Conservation (phyloP, 805 yeast genomes). For the Candida germanica region DNA sequence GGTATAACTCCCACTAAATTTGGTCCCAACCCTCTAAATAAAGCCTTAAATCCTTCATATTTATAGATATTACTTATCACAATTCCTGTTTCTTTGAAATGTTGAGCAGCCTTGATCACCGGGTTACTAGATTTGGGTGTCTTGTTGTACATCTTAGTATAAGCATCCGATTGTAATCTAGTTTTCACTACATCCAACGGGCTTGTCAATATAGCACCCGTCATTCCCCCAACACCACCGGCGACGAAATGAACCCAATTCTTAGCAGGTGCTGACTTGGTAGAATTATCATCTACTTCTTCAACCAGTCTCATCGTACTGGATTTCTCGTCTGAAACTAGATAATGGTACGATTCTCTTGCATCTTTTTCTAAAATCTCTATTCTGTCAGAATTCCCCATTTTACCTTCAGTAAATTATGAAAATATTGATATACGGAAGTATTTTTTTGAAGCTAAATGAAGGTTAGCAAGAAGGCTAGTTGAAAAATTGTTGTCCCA, state of each 20-base stretch:
- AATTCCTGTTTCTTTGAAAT: conserved; percentile 76
- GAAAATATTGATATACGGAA: not conserved
- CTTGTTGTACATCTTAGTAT: conserved; percentile 52
- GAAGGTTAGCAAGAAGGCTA: too few relatives aligned
- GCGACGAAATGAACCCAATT: conserved; percentile 82
- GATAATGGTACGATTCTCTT: conserved; percentile 53
- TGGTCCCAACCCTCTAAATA: conserved; percentile 95
- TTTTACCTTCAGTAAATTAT: not conserved
- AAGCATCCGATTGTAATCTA: conserved; percentile 86
- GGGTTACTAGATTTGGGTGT: conserved; percentile 39
- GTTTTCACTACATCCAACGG: conserved; percentile 97
- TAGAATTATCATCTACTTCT: conserved; percentile 1
- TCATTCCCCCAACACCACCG: conserved; percentile 95
- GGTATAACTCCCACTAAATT: conserved; percentile 97
- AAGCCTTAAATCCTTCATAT: conserved; percentile 78
- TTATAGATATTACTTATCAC: conserved; percentile 67
- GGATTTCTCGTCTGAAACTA: conserved; percentile 72
- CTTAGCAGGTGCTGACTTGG: conserved; percentile 18
- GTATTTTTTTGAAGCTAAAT: not conserved
- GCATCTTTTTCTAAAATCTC: conserved; percentile 49
- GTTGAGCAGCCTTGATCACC: conserved; percentile 53
- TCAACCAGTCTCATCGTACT: conserved; percentile 42
- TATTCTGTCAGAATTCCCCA: conserved; percentile 7
- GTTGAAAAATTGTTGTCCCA: too few relatives aligned
- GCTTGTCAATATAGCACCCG: conserved; percentile 90